phyloP scores from a whole-genome alignment of 106 monocot species.

The Chionographis japonica region DNA sequence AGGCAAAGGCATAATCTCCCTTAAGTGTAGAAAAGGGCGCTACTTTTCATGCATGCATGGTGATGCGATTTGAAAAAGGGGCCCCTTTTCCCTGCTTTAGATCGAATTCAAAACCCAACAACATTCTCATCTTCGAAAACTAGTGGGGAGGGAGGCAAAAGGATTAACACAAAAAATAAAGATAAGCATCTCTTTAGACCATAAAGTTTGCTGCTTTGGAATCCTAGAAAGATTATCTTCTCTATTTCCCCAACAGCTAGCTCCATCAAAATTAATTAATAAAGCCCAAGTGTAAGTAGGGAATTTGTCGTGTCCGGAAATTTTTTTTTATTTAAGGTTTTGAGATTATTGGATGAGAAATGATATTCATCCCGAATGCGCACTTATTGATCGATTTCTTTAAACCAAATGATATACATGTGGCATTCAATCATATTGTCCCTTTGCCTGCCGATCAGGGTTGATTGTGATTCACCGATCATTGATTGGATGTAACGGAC shows the following conservation, averaged over 20 bases:
- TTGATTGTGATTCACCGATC: no score
- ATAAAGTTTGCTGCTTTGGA: constrained; percentile 43
- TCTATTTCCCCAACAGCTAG: constrained; percentile 17
- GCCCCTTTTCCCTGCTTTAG: constrained; percentile 31
- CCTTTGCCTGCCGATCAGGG: no score
- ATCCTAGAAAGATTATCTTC: constrained; percentile 50
- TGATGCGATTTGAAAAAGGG: constrained; percentile 46
- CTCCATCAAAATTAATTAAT: constrained; percentile 1
- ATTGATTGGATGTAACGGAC: no score
- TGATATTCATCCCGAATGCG: no score
- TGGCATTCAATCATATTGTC: no score
- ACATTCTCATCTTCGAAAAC: constrained; percentile 44
- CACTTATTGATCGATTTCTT: no score
- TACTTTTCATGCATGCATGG: constrained; percentile 59
- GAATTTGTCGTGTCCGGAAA: constrained; percentile 27
- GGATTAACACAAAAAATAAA: constrained; percentile 50
- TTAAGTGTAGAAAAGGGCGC: constrained; percentile 40
- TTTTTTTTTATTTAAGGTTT: background rate
- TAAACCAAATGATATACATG: no score
- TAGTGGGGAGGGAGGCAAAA: constrained; percentile 31
- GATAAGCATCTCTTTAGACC: constrained; percentile 51
- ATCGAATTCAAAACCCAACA: constrained; percentile 25
- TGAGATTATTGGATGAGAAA: no score
- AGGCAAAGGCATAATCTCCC: constrained; percentile 44
- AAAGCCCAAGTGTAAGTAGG: constrained; percentile 21